Base-by-base conservation (phyloP, 768 basidiomycete species). In the Podaxis carcinomalis region DNA sequence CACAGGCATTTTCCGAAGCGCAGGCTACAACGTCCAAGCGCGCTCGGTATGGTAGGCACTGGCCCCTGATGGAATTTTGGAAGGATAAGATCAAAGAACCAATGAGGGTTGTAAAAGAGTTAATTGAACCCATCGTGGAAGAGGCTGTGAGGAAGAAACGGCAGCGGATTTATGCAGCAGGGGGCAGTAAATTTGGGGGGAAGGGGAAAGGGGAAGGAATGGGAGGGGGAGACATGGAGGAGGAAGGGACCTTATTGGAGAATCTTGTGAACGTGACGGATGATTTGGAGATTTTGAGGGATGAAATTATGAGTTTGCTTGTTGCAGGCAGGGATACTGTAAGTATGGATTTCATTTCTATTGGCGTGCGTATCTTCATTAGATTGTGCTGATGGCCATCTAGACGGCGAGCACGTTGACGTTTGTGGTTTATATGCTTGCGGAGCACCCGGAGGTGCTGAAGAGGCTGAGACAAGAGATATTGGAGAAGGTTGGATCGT, bases 21-120 rank as follows among this genome's bases (percentile, higher is more conserved):
- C 81, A 80, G 63, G 37, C 61, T 2, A 62, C 69, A 35, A 67
- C 72, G 0, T 71, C 73, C 7, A 58, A 36, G 53, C 78, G 79
- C 9, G 51, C 67, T 42, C 70, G 73, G 2, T 74, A 74, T 36
- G 81, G 80, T 4, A 69, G 67, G 28, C 66, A 68, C 13, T 84
- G 81, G 83, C 80, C 75, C 1, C 64, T 81, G n/a, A 62, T 57
- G 23, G 78, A 81, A 68, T 73, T 80, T 50, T 78, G 78, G 78
- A 62, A 66, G n/a, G 77, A 82, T 65, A 66, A 68, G 14, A 72
- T 79, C 5, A 67, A 72, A 64, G 63, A 72, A 14, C 70, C 73
- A 5, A 74, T 77, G 70, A 69, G 73, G 51, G 70, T 77, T 16
- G 79, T 85, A 46, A 68, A 75, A 47, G 70, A 70, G n/a, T 79